phyloP scores from a whole-genome alignment of 2,329 filamentous ascomycete species.

The Aureobasidium sp. region DNA sequence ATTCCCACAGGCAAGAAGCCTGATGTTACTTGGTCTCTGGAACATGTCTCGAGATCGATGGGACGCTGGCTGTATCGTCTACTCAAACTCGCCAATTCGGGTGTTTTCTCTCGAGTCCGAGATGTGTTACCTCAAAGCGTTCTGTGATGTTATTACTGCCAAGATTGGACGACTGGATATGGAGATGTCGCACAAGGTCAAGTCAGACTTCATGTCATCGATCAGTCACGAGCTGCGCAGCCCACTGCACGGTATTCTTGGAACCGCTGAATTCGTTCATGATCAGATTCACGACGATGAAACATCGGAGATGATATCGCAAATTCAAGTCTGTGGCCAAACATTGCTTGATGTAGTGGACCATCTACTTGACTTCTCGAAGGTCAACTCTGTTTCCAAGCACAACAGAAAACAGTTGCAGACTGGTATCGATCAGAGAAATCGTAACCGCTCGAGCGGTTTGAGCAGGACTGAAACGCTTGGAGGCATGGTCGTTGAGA shows the following conservation, averaged over 20 bases:
- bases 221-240: constrained; percentile 45
- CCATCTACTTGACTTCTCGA: constrained; percentile 31
- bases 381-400: constrained; percentile 24
- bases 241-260: constrained; percentile 40
- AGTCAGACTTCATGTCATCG: constrained; percentile 44
- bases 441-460: background rate
- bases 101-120: constrained; percentile 33
- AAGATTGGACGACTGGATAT: constrained; percentile 33
- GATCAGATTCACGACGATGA: constrained; percentile 32
- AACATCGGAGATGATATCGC: constrained; percentile 30
- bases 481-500: constrained; percentile 6
- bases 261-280: constrained; percentile 38
- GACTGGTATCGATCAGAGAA: background rate
- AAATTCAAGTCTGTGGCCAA: constrained; percentile 38
- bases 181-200: constrained; percentile 36
- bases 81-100: constrained; percentile 37
- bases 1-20: constrained; percentile 37
- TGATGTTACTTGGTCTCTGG: constrained; percentile 45
- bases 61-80: constrained; percentile 38
- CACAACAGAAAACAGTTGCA: background rate
- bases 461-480: background rate
- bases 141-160: constrained; percentile 35
- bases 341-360: constrained; percentile 35
- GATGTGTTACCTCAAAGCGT: constrained; percentile 35
- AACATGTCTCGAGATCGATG: constrained; percentile 33